Evolutionary conservation across 495 filamentous ascomycete genomes (phyloP), one percentile per base, ranked within the genome.

Genomic region (Evernia prunastri): DNA sequence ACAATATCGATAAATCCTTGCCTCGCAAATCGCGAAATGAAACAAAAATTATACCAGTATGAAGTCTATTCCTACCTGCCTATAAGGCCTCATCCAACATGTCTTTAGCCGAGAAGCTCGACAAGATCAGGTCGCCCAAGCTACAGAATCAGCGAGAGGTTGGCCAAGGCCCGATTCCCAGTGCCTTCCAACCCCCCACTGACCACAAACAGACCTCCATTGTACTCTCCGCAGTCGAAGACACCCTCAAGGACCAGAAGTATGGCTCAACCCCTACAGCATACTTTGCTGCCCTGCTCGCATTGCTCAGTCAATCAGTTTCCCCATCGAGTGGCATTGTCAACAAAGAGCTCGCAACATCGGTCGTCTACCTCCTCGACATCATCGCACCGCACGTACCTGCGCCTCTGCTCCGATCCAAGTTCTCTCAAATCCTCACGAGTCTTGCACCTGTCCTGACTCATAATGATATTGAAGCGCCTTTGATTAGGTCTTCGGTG

Each of bases 291-390:
- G 91, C 95, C 4, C 82, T 98, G n/a, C 81, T 98, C 47, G 91
- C 92, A 40, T 80, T 98, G 8, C 84, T 98, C 18, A 85, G 84
- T 61, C 89, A 92, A 75, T 85, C 89, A 1, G 79, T 89, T 23
- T 86, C 84, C 23, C 75, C 81, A 47, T 74, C 80, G 6, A 76
- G 80, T 62, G 84, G 84, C 45, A 82, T 86, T 37, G 77, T 87
- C 59, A 95, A 96, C 75, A 92, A 91, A 74, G 89, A 94, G 58
- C 78, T 95, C 45, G 89, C 89, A 29, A 86, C 87, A 27, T 91
- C 94, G 18, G 89, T 96, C 65, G 89, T 98, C 62, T 98, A 98
- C 75, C 86, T 98, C 20, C 90, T 98, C 78, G 94, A 98, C 74
- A 77, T 93, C 67, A 85, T 95, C 66, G 90, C 91, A 18, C 86